Evolutionary conservation across 305 asterid species (phyloP), one percentile per base, ranked within the genome.

Genomic region (Nicotiana rustica): DNA sequence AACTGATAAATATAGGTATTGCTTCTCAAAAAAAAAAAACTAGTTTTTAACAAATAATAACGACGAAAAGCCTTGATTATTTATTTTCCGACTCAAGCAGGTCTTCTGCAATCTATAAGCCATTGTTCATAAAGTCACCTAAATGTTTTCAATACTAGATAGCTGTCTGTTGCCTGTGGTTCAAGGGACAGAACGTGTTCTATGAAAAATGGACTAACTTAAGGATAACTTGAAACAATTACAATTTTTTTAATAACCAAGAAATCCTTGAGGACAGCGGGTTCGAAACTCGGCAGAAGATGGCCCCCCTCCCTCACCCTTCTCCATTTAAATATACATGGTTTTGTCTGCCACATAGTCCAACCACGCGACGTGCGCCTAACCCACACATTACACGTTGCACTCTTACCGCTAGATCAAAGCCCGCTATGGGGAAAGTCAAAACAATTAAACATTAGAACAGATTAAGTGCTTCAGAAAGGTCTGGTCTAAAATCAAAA

Each of bases 11-110:
- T 33, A 33, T 3, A 33, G 35, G 35, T 33, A 33, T 33, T 33
- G 4, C 35, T 33, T 33, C 35, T 33, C 35, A 33, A 33, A 33
- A 33, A 33, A 31, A 33, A 33, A 33, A 33, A 55, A 55, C 44
- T 73, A 73, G 44, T 49, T 64, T 73, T 71, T 49, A 25, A 75
- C 64, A 49, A 73, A 13, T 73, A 21, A 73, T 57, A 14, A 49
- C 29, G 44, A 73, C 13, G 17, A 33, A 5, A 69, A 14, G 15
- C 31, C 44, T 52, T 52, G 10, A 52, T 75, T 52, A 29, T 75
- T 49, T 15, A 73, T 5, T 75, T 75, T 52, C 80, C 47, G 52
- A 52, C 47, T 49, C 47, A 75, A 52, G 29, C 65, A 52, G 21
- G 17, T 52, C 64, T 52, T 75, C 15, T 49, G 65, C 64, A 49